A percentile compares a stretch with the other conserved stretches of the same genome.
These are phyloP conservation scores for Gigaspora rosea DNA, from an alignment of 192 early-diverging fungal species.

Conservation along the genomic window DNA sequence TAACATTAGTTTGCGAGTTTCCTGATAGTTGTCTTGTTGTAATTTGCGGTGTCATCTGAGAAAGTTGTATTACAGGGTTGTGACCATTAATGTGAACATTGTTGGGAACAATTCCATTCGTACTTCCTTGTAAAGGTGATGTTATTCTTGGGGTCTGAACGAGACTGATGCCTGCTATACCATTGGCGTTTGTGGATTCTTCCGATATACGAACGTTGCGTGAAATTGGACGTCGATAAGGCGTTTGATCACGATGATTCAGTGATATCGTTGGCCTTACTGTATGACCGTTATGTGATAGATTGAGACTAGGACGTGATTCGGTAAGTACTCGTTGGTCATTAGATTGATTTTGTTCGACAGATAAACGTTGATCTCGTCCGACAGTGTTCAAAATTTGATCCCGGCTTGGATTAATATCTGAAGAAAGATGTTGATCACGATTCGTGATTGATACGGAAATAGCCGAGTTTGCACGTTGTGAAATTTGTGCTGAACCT, in stretches of 20 bases:
- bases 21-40: neutral
- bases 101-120: neutral
- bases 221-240: neutral
- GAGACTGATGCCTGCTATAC: neutral
- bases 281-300: neutral
- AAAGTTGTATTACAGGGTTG: neutral
- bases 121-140: neutral
- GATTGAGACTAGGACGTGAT: too few relatives aligned
- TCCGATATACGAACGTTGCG: neutral
- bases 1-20: neutral
- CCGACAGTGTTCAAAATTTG: neutral
- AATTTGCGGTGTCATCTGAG: neutral
- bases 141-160: neutral
- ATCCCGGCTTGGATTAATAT: neutral
- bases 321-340: neutral
- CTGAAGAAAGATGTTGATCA: neutral
- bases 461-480: neutral
- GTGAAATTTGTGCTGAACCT: neutral
- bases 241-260: neutral
- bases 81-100: neutral
- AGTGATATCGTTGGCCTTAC: neutral
- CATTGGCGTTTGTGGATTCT: neutral
- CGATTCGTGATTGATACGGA: neutral
- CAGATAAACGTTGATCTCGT: neutral
- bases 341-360: neutral